Percentiles rank a stretch among this genome's conserved stretches.
phyloP scores from a whole-genome alignment of 352 stramenopile genomes.

The Pythium apleroticum region DNA sequence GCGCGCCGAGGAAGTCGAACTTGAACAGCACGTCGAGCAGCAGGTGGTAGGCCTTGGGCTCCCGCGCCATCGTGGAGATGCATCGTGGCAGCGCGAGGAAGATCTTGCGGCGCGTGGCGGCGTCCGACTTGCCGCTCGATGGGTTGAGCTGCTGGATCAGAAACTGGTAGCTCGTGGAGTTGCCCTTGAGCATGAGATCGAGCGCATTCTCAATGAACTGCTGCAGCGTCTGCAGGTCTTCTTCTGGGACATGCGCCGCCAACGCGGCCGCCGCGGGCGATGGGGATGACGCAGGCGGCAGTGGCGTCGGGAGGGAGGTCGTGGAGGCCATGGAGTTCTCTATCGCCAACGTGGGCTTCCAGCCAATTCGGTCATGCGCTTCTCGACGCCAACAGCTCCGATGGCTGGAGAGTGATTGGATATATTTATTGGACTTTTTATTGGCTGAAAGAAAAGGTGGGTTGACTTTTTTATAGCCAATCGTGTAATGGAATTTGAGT shows the following conservation, averaged over 20 bases:
- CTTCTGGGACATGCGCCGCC: slow-evolving; percentile 32
- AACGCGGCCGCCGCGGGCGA: neutral
- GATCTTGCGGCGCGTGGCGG: slow-evolving; percentile 64
- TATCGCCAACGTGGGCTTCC: neutral
- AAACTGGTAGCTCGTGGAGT: slow-evolving; percentile 78
- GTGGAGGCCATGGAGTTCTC: slow-evolving; percentile 4
- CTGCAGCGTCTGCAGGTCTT: slow-evolving; percentile 70
- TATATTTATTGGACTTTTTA: neutral
- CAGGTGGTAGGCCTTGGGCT: slow-evolving; percentile 64
- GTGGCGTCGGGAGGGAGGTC: neutral
- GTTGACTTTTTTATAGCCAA: neutral
- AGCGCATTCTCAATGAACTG: slow-evolving; percentile 86
- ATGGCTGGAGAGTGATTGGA: neutral
- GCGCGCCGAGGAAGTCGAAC: slow-evolving; percentile 65
- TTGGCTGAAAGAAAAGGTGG: neutral
- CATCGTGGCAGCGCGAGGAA: slow-evolving; percentile 70
- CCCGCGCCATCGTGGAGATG: slow-evolving; percentile 73
- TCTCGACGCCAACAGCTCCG: neutral
- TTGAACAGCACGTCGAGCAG: slow-evolving; percentile 84
- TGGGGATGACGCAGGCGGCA: neutral
- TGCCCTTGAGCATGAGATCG: slow-evolving; percentile 81
- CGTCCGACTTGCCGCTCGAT: slow-evolving; percentile 33
- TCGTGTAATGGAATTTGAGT: neutral
- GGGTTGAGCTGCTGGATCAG: slow-evolving; percentile 63
- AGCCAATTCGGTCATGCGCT: slow-evolving; percentile 7